Evolutionary conservation across 2,329 filamentous ascomycete species (phyloP), one percentile per base, ranked within the genome.

Genomic region (Calonectria pseudoreteaudii): DNA sequence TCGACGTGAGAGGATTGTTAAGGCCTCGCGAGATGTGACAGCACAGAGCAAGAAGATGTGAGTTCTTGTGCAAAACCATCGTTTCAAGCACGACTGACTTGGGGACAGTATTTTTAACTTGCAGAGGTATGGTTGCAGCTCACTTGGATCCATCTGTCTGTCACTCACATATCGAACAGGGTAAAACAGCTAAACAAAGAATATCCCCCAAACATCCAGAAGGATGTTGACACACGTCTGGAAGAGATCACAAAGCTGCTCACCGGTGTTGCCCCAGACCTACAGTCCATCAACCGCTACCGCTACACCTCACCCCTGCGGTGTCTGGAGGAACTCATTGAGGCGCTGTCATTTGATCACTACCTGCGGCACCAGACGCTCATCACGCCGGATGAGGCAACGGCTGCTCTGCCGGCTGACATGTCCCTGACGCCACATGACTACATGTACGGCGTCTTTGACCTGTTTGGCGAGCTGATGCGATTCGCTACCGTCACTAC

Each of bases 21-120:
- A 98, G 87, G 93, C 93, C 2, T 97, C 95, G 11, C 90, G 96
- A 75, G 97, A 99, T 84, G 94, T 99, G 72, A 99, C 97, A 9
- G 95, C 95, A 0, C 88, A 95, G 68, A 98, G 95, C 85, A 99
- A 99, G 89, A 99, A 98, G 87, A 97, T 98, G 95, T 98, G 85
- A 86, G 89, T 62, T 26, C 3, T 4, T 16, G 20, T 4, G 10
- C 1, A 1, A 8, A 8, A 6, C 4, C 1, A 20, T 30, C 47
- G 4, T 5, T 28, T 23, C 23, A 4, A 23, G 20, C 8, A 26
- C 38, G 13, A 0, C 74, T 80, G 34, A 81, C 36, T 4, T 20
- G 2, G 1, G 38, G 18, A 11, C 53, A 86, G 85, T 38, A 86
- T 86, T 23, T 85, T 85, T 71, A 81, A 83, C 0, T 74, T 86